Conservation (phyloP, 805 yeast genomes). For the Cyberlindnera americana region DNA sequence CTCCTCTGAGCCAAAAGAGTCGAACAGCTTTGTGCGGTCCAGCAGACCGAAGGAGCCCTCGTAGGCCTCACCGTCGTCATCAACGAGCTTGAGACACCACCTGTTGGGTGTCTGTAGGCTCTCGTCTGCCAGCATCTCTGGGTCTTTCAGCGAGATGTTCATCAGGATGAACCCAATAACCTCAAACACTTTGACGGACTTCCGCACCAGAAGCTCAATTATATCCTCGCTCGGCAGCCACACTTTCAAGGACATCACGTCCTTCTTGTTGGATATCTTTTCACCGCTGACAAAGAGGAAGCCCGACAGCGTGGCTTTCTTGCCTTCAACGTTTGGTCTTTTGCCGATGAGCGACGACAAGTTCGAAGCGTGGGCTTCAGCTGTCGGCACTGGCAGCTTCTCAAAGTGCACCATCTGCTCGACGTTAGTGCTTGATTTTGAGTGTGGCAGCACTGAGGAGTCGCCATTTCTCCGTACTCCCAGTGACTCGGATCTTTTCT, state of each 20-base stretch:
- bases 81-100: conserved; percentile 80
- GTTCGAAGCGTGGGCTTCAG: conserved; percentile 27
- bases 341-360: conserved; percentile 44
- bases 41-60: conserved; percentile 88
- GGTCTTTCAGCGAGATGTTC: conserved; percentile 9
- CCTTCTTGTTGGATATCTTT: conserved; percentile 19
- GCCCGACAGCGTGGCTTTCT: conserved; percentile 41
- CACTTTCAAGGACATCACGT: conserved; percentile 24
- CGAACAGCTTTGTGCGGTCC: conserved; percentile 60
- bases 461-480: conserved; percentile 2
- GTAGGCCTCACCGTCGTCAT: conserved; percentile 90
- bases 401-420: conserved; percentile 2
- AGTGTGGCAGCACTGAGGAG: neutral
- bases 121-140: conserved; percentile 6
- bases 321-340: conserved; percentile 19
- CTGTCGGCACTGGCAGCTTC: conserved; percentile 2
- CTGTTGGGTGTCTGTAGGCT: conserved; percentile 47
- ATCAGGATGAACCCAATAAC: conserved; percentile 53
- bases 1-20: conserved; percentile 77
- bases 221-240: conserved; percentile 26
- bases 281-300: conserved; percentile 37
- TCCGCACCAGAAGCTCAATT: conserved; percentile 27
- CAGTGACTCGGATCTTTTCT: conserved; percentile 19
- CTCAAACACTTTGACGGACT: conserved; percentile 45
- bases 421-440: conserved; percentile 4